Conservation (phyloP, 768 basidiomycete genomes). For the Boletus tylopilopsis region DNA sequence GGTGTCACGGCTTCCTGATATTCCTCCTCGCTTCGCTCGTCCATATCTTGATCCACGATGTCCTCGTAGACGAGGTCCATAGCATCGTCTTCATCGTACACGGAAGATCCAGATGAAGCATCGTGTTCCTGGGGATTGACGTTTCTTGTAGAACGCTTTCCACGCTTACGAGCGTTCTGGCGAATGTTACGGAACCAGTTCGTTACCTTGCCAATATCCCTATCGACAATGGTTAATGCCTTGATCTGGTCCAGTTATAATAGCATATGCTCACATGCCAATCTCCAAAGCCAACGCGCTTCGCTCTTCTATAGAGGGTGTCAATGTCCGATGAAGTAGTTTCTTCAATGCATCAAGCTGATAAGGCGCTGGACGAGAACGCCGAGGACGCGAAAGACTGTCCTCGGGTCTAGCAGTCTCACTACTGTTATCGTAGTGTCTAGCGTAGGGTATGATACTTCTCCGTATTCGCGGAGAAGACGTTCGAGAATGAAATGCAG, state of each 20-base stretch:
- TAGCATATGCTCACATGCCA: conserved; percentile 55
- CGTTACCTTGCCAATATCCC: conserved; percentile 81
- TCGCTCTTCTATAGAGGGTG: conserved; percentile 79
- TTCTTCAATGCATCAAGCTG: conserved; percentile 75
- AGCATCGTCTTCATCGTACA: conserved; percentile 39
- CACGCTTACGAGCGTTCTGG: conserved; percentile 74
- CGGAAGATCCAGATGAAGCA: conserved; percentile 51
- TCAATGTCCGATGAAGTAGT: conserved; percentile 62
- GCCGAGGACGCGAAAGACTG: conserved; percentile 52
- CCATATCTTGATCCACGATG: conserved; percentile 48
- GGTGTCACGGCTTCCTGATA: conserved; percentile 74
- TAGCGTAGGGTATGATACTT: conserved; percentile 23
- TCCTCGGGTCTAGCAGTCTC: conserved; percentile 24
- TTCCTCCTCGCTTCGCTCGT: conserved; percentile 60
- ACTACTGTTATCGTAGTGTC: conserved; percentile 19
- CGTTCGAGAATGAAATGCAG: conserved; percentile 23
- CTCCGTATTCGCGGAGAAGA: conserved; percentile 32
- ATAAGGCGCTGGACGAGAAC: conserved; percentile 74
- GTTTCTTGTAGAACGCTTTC: conserved; percentile 44
- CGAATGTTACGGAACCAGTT: conserved; percentile 88
- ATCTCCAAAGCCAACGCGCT: conserved; percentile 68
- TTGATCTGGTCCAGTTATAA: background rate
- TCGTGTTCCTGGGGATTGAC: conserved; percentile 42
- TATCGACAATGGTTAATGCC: conserved; percentile 24
- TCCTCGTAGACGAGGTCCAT: conserved; percentile 49